These are phyloP conservation scores for Yamadazyma atmosphaerica DNA, from an alignment of 1,139 yeast genomes.

Conservation along the genomic window DNA sequence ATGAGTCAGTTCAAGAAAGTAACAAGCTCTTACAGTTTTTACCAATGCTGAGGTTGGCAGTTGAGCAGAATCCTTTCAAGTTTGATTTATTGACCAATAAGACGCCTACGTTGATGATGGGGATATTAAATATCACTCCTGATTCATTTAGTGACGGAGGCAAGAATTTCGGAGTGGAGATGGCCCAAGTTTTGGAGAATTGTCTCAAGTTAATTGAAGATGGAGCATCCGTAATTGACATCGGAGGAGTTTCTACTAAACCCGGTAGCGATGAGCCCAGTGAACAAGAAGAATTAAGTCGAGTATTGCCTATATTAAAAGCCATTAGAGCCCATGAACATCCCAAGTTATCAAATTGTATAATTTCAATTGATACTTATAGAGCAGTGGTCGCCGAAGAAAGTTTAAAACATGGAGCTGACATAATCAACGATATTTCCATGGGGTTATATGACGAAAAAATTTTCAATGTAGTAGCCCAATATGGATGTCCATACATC, in stretches of 20 bases:
- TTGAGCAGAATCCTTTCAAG: constrained; percentile 25
- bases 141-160: constrained; percentile 97
- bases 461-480: constrained; percentile 69
- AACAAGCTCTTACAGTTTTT: constrained; percentile 43
- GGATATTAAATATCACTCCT: constrained; percentile 84
- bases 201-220: constrained; percentile 48
- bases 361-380: constrained; percentile 84
- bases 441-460: constrained; percentile 71
- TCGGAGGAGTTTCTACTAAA: constrained; percentile 92
- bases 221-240: constrained; percentile 74
- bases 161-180: constrained; percentile 23
- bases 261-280: constrained; percentile 72
- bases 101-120: constrained; percentile 66
- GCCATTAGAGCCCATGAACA: constrained; percentile 49
- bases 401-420: constrained; percentile 77
- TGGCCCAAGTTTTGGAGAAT: constrained; percentile 31
- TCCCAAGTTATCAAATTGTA: constrained; percentile 36
- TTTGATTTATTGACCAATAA: constrained; percentile 39
- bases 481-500: constrained; percentile 72
- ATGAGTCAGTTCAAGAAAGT: constrained; percentile 45
- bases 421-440: constrained; percentile 87
- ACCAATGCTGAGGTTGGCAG: constrained; percentile 38
- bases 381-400: constrained; percentile 71
- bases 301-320: constrained; percentile 71
- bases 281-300: constrained; percentile 55